These are phyloP conservation scores for Ogataea corticis DNA, from an alignment of 805 yeast genomes.

Conservation along the genomic window DNA sequence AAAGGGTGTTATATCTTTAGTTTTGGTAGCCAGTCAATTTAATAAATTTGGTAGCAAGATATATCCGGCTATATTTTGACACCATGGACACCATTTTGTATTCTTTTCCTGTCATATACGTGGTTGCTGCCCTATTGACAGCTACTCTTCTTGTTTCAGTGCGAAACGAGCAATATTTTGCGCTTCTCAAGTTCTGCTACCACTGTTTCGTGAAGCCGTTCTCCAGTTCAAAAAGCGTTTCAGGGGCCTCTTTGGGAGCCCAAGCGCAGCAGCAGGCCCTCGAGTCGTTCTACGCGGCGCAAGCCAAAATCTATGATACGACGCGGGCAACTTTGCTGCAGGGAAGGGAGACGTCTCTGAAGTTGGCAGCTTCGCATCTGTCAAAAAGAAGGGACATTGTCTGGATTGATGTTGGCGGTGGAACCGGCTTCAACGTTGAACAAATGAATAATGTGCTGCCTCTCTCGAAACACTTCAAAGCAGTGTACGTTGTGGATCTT, in stretches of 20 bases:
- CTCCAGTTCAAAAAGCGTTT: slow-evolving; percentile 22
- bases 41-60: too few species aligned
- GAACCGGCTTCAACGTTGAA: slow-evolving; percentile 83
- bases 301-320: slow-evolving; percentile 74
- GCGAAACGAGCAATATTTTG: slow-evolving; percentile 13
- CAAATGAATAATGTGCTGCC: slow-evolving; percentile 61
- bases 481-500: slow-evolving; percentile 71
- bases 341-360: slow-evolving; percentile 68
- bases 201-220: slow-evolving; percentile 64
- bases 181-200: slow-evolving; percentile 37
- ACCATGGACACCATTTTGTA: too few species aligned
- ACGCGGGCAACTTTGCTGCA: slow-evolving; percentile 66
- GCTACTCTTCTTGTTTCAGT: slow-evolving; percentile 4
- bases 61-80: too few species aligned
- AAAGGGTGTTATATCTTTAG: background rate
- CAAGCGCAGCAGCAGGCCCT: slow-evolving; percentile 55
- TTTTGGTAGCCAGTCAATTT: too few species aligned
- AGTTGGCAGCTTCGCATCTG: slow-evolving; percentile 59
- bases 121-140: slow-evolving; percentile 1
- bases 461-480: slow-evolving; percentile 52
- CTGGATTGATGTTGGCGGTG: slow-evolving; percentile 86
- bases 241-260: too few species aligned
- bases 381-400: slow-evolving; percentile 45
- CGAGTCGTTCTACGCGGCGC: slow-evolving; percentile 72
- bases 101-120: background rate